A percentile compares a stretch with the other conserved stretches of the same genome.
These are phyloP conservation scores for Hypoxylon intermedium DNA, from an alignment of 495 filamentous ascomycete species.

Conservation along the genomic window DNA sequence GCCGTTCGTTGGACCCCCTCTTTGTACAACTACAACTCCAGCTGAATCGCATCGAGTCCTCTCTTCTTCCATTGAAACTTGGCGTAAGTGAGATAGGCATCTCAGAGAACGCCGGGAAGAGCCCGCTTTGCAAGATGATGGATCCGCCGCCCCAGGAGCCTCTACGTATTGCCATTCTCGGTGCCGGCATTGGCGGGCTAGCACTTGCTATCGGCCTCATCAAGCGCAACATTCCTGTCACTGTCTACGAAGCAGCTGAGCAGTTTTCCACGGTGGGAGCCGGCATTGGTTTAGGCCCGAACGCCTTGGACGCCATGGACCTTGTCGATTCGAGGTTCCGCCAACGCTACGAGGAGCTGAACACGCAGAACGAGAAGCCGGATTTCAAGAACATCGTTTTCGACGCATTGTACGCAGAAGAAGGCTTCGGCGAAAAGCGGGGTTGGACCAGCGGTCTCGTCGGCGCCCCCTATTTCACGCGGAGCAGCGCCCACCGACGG, in stretches of 20 bases:
- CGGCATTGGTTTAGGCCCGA: slow-evolving; percentile 55
- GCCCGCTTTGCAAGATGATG: not conserved
- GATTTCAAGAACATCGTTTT: slow-evolving; percentile 35
- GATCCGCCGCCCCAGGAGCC: not conserved
- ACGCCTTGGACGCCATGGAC: slow-evolving; percentile 54
- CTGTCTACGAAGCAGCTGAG: slow-evolving; percentile 56
- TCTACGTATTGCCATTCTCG: slow-evolving; percentile 52
- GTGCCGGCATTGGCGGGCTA: slow-evolving; percentile 60
- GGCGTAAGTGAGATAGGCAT: too few relatives aligned
- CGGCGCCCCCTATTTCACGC: slow-evolving; percentile 37
- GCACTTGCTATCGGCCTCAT: slow-evolving; percentile 56
- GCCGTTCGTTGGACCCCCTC: too few relatives aligned
- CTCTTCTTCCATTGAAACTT: too few relatives aligned
- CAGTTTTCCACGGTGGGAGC: slow-evolving; percentile 55
- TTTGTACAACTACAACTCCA: not conserved
- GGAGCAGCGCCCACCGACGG: slow-evolving; percentile 36
- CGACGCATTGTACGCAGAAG: slow-evolving; percentile 35
- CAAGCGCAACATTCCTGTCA: slow-evolving; percentile 49
- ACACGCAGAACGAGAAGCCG: slow-evolving; percentile 32
- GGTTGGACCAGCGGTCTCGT: slow-evolving; percentile 35
- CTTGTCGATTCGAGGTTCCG: slow-evolving; percentile 49
- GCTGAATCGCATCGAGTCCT: too few relatives aligned
- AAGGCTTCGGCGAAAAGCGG: slow-evolving; percentile 33
- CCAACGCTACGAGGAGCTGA: slow-evolving; percentile 28
- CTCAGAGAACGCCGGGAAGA: not conserved